A percentile compares a stretch with the other conserved stretches of the same genome.
These are phyloP conservation scores for Phyllosticta capitalensis DNA, from an alignment of 2,329 filamentous ascomycete genomes.

Conservation along the genomic window DNA sequence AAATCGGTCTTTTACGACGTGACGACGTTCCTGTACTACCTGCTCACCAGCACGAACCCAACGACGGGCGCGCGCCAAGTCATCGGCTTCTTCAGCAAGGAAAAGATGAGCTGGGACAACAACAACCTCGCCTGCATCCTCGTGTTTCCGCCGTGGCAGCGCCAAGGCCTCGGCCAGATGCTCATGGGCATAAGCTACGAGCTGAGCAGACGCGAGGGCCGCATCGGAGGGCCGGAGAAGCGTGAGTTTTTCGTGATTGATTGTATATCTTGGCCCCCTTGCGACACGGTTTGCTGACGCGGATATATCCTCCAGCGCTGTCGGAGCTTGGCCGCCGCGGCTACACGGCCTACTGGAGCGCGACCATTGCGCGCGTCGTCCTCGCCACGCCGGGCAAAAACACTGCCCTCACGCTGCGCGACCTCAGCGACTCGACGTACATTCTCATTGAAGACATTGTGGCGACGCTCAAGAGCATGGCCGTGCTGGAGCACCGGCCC, in stretches of 20 bases:
- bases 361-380: constrained; percentile 65
- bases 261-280: too few relatives aligned
- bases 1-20: constrained; percentile 99
- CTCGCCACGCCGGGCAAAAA: constrained; percentile 37
- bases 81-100: constrained; percentile 96
- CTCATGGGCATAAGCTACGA: constrained; percentile 93
- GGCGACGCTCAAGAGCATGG: constrained; percentile 69
- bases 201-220: constrained; percentile 70
- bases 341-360: constrained; percentile 79
- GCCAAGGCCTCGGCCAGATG: constrained; percentile 75
- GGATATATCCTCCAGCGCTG: constrained; percentile 42
- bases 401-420: constrained; percentile 53
- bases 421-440: constrained; percentile 69
- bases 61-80: constrained; percentile 41
- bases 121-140: constrained; percentile 97
- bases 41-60: constrained; percentile 49
- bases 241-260: constrained; percentile 33
- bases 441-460: constrained; percentile 81
- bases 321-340: constrained; percentile 75
- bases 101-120: constrained; percentile 97
- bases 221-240: constrained; percentile 87
- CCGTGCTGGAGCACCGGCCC: constrained; percentile 4
- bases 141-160: constrained; percentile 91
- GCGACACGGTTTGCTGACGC: neutral
- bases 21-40: constrained; percentile 85